Conservation (phyloP, 2,329 filamentous ascomycete genomes). For the Cordyceps cateniannulata region DNA sequence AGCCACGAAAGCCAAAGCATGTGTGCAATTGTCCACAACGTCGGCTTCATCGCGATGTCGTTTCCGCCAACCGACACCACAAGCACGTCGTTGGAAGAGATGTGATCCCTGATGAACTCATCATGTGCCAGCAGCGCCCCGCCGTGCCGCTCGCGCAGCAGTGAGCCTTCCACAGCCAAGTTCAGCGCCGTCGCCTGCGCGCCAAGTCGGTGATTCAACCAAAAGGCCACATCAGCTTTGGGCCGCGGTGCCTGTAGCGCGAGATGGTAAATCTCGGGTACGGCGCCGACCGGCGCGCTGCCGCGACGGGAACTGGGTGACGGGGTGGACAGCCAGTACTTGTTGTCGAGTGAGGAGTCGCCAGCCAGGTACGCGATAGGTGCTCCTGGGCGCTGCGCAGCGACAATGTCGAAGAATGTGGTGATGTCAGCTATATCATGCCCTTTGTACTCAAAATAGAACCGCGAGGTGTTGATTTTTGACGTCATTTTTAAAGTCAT, state of each 20-base stretch:
- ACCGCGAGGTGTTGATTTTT: not conserved
- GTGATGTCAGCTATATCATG: not conserved
- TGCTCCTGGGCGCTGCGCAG: not conserved
- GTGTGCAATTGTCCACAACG: not conserved
- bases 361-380: slow-evolving; percentile 10
- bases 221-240: slow-evolving; percentile 4
- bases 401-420: not conserved
- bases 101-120: slow-evolving; percentile 4
- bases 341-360: slow-evolving; percentile 9
- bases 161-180: slow-evolving; percentile 4
- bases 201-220: slow-evolving; percentile 9
- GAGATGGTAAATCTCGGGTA: too few relatives aligned
- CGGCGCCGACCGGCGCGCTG: too few relatives aligned
- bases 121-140: not conserved
- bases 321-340: slow-evolving; percentile 4
- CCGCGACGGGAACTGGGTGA: not conserved
- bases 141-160: slow-evolving; percentile 2
- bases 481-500: not conserved
- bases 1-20: slow-evolving; percentile 10
- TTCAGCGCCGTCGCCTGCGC: slow-evolving; percentile 4
- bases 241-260: not conserved
- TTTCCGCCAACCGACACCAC: slow-evolving; percentile 9
- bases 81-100: not conserved
- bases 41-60: slow-evolving; percentile 9
- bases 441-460: slow-evolving; percentile 10